Evolutionary conservation across 2,329 filamentous ascomycete genomes (phyloP).

Genomic region (Curvularia sp.): DNA sequence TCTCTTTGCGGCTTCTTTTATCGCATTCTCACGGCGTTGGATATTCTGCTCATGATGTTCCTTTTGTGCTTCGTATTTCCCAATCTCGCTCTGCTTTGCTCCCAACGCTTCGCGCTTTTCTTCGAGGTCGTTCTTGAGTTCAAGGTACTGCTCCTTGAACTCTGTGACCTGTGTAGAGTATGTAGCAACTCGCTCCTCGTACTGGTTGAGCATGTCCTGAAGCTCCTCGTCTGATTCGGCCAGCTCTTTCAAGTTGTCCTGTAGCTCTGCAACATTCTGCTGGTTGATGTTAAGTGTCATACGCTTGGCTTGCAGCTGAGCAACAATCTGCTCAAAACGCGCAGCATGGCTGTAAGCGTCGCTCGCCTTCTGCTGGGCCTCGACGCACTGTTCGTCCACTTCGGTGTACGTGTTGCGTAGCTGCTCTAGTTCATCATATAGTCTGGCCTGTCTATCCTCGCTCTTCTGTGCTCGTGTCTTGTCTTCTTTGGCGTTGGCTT

Average conservation of each 20-base stretch:
- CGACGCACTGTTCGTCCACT: slow-evolving; percentile 43
- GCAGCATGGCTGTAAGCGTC: slow-evolving; percentile 76
- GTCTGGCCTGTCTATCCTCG: slow-evolving; percentile 58
- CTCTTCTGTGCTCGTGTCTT: slow-evolving; percentile 81
- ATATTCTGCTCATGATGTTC: slow-evolving; percentile 85
- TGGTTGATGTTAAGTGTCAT: slow-evolving; percentile 75
- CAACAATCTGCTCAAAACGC: slow-evolving; percentile 75
- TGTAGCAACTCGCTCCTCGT: slow-evolving; percentile 74
- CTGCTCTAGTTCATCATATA: slow-evolving; percentile 71
- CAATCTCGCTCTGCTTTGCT: slow-evolving; percentile 67
- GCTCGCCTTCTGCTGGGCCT: slow-evolving; percentile 59
- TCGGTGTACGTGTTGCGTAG: slow-evolving; percentile 35
- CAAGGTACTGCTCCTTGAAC: slow-evolving; percentile 69
- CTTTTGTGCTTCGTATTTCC: slow-evolving; percentile 84
- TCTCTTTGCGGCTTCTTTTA: slow-evolving; percentile 76
- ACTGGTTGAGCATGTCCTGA: slow-evolving; percentile 73
- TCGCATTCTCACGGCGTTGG: slow-evolving; percentile 71
- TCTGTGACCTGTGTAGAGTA: slow-evolving; percentile 69
- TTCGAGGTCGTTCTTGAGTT: slow-evolving; percentile 64
- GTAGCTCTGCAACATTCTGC: slow-evolving; percentile 73
- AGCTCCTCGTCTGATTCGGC: slow-evolving; percentile 79
- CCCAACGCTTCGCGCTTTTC: slow-evolving; percentile 53
- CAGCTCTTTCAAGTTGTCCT: slow-evolving; percentile 76
- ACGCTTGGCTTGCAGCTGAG: slow-evolving; percentile 76
- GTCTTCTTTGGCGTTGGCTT: slow-evolving; percentile 78